Conservation (phyloP, 768 basidiomycete genomes). For the Leccinum uliginosum region DNA sequence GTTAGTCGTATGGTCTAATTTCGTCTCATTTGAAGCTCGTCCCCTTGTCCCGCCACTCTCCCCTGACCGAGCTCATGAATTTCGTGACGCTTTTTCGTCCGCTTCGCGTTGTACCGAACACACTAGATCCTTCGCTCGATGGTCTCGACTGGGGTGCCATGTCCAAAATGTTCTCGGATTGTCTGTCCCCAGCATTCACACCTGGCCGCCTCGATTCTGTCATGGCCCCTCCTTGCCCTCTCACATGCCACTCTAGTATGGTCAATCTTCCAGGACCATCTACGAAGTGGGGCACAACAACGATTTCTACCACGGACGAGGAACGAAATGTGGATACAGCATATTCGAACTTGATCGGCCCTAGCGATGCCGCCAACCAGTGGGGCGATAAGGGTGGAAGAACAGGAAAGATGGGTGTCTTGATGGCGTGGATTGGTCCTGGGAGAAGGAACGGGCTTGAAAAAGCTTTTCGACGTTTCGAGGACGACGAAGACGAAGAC, state of each 20-base stretch:
- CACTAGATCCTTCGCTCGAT: slow-evolving; percentile 46
- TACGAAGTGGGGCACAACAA: slow-evolving; percentile 1
- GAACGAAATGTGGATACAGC: slow-evolving; percentile 43
- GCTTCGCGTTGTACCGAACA: slow-evolving; percentile 73
- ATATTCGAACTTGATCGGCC: slow-evolving; percentile 64
- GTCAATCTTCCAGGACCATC: slow-evolving; percentile 21
- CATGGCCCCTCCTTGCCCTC: slow-evolving; percentile 22
- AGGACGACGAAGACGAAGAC: slow-evolving; percentile 9
- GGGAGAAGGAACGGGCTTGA: slow-evolving; percentile 30
- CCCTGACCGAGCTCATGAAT: slow-evolving; percentile 76
- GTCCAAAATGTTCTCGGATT: slow-evolving; percentile 60
- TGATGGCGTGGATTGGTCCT: slow-evolving; percentile 42
- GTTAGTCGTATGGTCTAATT: neutral
- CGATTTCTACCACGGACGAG: slow-evolving; percentile 1
- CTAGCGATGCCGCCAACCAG: slow-evolving; percentile 43
- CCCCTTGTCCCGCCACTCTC: slow-evolving; percentile 83
- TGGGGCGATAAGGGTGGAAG: slow-evolving; percentile 54
- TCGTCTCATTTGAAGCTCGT: slow-evolving; percentile 49
- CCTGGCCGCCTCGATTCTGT: slow-evolving; percentile 12
- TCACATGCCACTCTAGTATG: slow-evolving; percentile 11
- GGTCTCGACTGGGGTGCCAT: slow-evolving; percentile 74
- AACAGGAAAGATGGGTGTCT: slow-evolving; percentile 38
- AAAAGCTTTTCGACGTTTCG: slow-evolving; percentile 28
- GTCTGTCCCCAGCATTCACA: slow-evolving; percentile 33
- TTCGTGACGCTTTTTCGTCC: slow-evolving; percentile 85